These are phyloP conservation scores for Suillus variegatus DNA, from an alignment of 768 basidiomycete genomes.

Conservation along the genomic window DNA sequence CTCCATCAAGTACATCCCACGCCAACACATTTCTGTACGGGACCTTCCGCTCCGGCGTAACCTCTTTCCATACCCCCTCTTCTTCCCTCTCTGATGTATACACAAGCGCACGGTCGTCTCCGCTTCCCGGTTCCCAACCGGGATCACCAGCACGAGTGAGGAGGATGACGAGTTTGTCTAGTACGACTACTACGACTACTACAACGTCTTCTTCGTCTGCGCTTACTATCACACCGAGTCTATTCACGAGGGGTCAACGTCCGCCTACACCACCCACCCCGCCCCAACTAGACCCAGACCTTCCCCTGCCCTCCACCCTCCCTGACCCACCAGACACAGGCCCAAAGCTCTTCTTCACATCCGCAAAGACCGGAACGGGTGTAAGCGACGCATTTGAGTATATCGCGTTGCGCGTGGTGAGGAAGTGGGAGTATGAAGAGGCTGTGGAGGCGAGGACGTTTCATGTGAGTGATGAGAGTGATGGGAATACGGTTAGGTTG, in stretches of 20 bases:
- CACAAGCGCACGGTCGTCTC: constrained; percentile 63
- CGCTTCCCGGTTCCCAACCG: constrained; percentile 40
- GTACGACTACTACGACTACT: constrained; percentile 22
- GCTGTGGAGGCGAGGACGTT: constrained; percentile 46
- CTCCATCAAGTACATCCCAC: constrained; percentile 44
- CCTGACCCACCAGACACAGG: constrained; percentile 44
- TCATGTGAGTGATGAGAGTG: constrained; percentile 39
- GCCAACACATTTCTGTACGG: constrained; percentile 48
- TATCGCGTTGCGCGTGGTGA: constrained; percentile 61
- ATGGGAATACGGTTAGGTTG: constrained; percentile 39
- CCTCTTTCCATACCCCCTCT: constrained; percentile 76
- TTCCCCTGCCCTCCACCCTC: background rate
- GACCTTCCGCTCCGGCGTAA: constrained; percentile 50
- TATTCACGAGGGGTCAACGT: constrained; percentile 44
- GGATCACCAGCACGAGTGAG: constrained; percentile 28
- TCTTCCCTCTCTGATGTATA: constrained; percentile 72
- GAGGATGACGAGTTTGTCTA: constrained; percentile 22
- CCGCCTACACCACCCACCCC: constrained; percentile 21
- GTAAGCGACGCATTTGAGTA: constrained; percentile 78
- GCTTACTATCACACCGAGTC: constrained; percentile 60
- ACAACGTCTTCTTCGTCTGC: constrained; percentile 49
- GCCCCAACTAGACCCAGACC: background rate
- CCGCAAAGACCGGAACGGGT: constrained; percentile 76
- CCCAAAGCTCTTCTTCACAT: constrained; percentile 72
- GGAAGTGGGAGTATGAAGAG: constrained; percentile 70